Evolutionary conservation across 2,329 filamentous ascomycete species (phyloP), one percentile per base, ranked within the genome.

Genomic region (Alternaria hordeiaustralica): DNA sequence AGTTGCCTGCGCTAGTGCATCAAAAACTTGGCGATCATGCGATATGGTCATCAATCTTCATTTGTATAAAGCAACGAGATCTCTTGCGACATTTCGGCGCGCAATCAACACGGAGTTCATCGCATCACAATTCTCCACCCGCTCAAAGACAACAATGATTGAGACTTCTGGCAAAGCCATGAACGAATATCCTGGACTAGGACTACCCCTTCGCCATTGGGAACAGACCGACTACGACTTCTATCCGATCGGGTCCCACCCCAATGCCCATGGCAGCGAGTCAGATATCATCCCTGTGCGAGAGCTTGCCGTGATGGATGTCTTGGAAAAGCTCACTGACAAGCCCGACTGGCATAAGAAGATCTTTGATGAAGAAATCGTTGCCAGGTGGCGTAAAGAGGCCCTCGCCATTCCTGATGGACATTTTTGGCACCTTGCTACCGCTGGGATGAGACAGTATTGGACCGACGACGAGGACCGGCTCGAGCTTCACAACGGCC

Each of bases 321-420:
- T 81, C 33, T 80, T 83, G 73, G 78, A 83, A 43, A 58, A 70
- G 1, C 68, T 84, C 5, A 83, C 81, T 2, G 82, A 84, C 59
- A 79, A 79, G 50, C 66, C 68, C 2, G 69, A 79, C 6, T 84
- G 82, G 82, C 70, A 79, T 51, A 69, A 71, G 30, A 83, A 82
- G 64, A 75, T 83, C 12, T 74, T 77, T 50, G 73, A 83, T 47
- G 71, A 79, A 3, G 60, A 57, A 2, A 68, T 74, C 55, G 71
- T 75, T 6, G 43, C 63, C 10, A 75, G 68, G 45, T 76, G 74
- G 73, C 65, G 66, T 3, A 54, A 71, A 13, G 73, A 75, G 65
- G 68, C 71, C 15, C 57, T 74, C 5, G 62, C 56, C 9, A 66
- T 71, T 18, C 68, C 63, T 3, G 64, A 73, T 12, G 49, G 58